Base-by-base conservation (phyloP, 1,284 basidiomycete species). In the Malassezia dermatis region DNA sequence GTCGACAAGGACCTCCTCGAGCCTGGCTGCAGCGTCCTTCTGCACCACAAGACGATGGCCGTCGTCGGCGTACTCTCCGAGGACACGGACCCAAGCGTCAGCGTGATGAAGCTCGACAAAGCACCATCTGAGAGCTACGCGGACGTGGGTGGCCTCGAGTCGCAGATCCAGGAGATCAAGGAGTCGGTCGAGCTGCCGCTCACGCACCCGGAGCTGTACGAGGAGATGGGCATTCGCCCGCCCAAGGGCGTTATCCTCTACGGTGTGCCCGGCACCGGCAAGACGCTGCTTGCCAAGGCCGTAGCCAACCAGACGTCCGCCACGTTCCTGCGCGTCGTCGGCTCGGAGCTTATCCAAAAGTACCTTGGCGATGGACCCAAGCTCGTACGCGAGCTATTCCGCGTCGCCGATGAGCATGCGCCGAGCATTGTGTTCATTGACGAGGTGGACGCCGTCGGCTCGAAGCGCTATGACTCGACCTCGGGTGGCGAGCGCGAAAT, bases 171-270 rank as follows among this genome's bases (percentile, higher is more conserved):
- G 77, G 93, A 98, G 77, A 96, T 98, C 75, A 98, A 98, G 80
- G 93, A 99, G 84, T 89, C 93, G 23, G 93, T 99, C 58, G 94
- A 98, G 76, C 81, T 99, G 45, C 94, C 94, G 0, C 81, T 99
- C 44, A 98, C 93, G 15, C 94, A 98, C 75, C 94, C 94, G 8
- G 94, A 99, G 74, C 78, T 98, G 37, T 99, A 98, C 77, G 93
- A 98, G 76, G 93, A 98, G 79, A 96, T 99, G 94, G 94, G 94
- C 58, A 96, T 98, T 77, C 86, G 86, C 66, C 93, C 93, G 34
- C 94, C 94, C 31, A 98, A 98, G 76, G 94, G 94, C 80, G 94
- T 98, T 69, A 96, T 99, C 65, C 81, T 99, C 0, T 99, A 98
- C 70, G 94, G 94, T 71, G 91, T 93, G 6, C 94, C 94, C 1